Evolutionary conservation across 1,284 basidiomycete genomes (phyloP), one percentile per base, ranked within the genome.

Genomic region (Ceratobasidium sp.): DNA sequence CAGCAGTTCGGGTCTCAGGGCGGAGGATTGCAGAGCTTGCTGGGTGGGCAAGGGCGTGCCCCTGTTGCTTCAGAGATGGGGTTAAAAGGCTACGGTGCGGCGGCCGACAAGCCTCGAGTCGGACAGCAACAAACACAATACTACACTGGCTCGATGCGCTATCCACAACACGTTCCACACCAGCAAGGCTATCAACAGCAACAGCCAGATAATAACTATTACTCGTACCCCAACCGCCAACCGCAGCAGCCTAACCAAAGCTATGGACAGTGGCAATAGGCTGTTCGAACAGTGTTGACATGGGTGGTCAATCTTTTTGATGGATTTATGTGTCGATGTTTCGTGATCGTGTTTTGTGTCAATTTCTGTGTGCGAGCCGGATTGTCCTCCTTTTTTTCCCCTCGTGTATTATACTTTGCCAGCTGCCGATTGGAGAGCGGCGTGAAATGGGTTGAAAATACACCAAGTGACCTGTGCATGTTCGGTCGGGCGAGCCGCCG

Each of bases 191-290:
- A 67, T 50, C 64, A 67, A 36, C 64, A 67, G 28, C 46, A 50
- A 32, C 64, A 50, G 14, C 46, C 48, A 10, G 46, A 67, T 8
- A 48, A 12, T 32, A 67, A 55, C 34, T 67, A 67, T 36, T 67
- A 67, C 50, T 41, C 30, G 48, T 67, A 67, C 50, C n/a, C 50
- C 12, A 50, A 50, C 18, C 64, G 64, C 14, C 48, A 36, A 34
- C 62, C 62, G 4, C 64, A 67, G 36, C 64, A 67, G 50, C 64
- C 64, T 21, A 67, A 55, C 36, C 64, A 67, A 26, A 53, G 34
- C 50, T 67, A 67, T 26, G 64, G 64, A 30, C 64, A 67, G 36
- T 67, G 64, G 64, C 64, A 67, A 28, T 67, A 39, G 55, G 28
- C 3, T 16, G 14, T 39, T 14, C 14, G 36, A 21, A 5, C 55